These are phyloP conservation scores for Fusarium mexicanum DNA, from an alignment of 2,329 filamentous ascomycete genomes.

Conservation along the genomic window DNA sequence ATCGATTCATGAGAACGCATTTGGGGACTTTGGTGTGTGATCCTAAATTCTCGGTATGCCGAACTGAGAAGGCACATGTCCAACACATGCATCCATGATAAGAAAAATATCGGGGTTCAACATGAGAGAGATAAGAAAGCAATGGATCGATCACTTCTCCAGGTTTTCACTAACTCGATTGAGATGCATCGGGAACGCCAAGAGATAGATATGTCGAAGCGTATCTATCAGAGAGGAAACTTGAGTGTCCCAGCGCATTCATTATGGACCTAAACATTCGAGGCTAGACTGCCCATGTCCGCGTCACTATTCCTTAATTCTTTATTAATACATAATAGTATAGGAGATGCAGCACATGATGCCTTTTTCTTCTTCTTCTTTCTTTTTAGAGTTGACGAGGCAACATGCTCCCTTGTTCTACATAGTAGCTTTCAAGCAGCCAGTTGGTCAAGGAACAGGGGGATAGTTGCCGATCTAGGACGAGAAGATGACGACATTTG, in stretches of 20 bases:
- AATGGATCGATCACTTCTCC: constrained; percentile 11
- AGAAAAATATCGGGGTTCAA: not conserved
- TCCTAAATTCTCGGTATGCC: constrained; percentile 16
- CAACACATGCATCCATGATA: constrained; percentile 11
- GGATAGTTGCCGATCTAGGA: constrained; percentile 13
- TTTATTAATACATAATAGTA: not conserved
- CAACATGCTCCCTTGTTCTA: constrained; percentile 19
- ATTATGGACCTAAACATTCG: not conserved
- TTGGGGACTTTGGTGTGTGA: constrained; percentile 2
- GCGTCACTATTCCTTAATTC: not conserved
- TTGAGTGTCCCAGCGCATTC: not conserved
- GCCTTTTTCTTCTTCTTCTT: not conserved
- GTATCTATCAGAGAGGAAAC: not conserved
- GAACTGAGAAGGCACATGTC: constrained; percentile 23
- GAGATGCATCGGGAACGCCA: constrained; percentile 11
- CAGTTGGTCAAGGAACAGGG: constrained; percentile 14
- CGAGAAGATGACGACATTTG: constrained; percentile 21
- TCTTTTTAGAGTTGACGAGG: constrained; percentile 21
- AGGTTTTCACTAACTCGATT: constrained; percentile 27
- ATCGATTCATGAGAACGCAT: not conserved
- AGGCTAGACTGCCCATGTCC: constrained; percentile 4
- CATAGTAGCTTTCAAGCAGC: not conserved
- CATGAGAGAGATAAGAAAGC: constrained; percentile 18
- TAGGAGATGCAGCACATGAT: not conserved
- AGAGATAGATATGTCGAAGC: constrained; percentile 18